Conservation (phyloP, 805 yeast species). For the Candida piceae region DNA sequence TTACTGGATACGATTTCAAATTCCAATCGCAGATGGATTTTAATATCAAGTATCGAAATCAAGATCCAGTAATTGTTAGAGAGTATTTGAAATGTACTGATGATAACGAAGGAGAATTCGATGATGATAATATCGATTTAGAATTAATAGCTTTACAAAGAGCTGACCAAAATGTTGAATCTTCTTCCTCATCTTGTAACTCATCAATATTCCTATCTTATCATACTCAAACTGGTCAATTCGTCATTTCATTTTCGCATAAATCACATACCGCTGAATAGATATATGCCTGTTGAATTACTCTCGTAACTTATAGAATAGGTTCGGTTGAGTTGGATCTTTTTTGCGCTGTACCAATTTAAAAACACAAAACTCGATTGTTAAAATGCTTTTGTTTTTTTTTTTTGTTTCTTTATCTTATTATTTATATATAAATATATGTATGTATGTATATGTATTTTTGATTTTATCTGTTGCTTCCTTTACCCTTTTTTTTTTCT, state of each 20-base stretch:
- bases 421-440: neutral
- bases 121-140: conserved; percentile 19
- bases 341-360: too few species aligned
- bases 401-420: neutral
- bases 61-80: conserved; percentile 14
- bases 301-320: too few species aligned
- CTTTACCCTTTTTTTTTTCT: neutral
- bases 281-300: too few species aligned
- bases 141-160: conserved; percentile 22
- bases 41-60: conserved; percentile 7
- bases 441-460: neutral
- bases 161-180: conserved; percentile 8
- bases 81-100: conserved; percentile 18
- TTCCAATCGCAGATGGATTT: conserved; percentile 15
- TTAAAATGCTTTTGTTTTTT: neutral
- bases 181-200: conserved; percentile 13
- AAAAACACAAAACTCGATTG: too few species aligned
- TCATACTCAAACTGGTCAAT: conserved; percentile 21
- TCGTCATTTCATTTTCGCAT: conserved; percentile 28
- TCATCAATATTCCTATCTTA: conserved; percentile 26
- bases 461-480: neutral
- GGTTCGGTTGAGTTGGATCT: too few species aligned
- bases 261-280: conserved; percentile 17
- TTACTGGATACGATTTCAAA: conserved; percentile 27
- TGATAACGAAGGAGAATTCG: conserved; percentile 14